phyloP scores from a whole-genome alignment of 2,329 filamentous ascomycete genomes.

The Scleromitrula shiraiana region DNA sequence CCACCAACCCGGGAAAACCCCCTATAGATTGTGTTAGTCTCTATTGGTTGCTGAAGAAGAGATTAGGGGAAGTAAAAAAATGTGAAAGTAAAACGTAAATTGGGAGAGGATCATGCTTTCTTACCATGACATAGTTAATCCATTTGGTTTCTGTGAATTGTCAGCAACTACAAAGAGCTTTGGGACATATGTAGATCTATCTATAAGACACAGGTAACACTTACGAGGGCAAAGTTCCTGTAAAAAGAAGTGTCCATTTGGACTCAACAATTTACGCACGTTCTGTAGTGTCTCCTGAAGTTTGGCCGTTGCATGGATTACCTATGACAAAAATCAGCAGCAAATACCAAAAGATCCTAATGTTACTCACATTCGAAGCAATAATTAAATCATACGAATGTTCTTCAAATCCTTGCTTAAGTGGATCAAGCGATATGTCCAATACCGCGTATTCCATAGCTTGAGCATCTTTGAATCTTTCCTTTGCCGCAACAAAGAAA shows the following conservation, averaged over 20 bases:
- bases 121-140: neutral
- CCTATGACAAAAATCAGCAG: too few species aligned
- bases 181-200: too few species aligned
- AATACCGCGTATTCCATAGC: constrained; percentile 15
- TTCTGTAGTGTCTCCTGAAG: constrained; percentile 15
- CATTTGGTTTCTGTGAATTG: neutral
- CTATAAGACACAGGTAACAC: too few species aligned
- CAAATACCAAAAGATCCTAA: too few species aligned
- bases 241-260: constrained; percentile 12
- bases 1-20: constrained; percentile 12
- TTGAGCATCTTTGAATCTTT: neutral
- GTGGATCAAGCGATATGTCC: constrained; percentile 29
- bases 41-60: too few species aligned
- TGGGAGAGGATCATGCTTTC: neutral
- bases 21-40: too few species aligned
- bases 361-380: constrained; percentile 18
- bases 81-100: too few species aligned
- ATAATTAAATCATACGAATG: constrained; percentile 24
- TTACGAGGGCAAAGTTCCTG: constrained; percentile 12
- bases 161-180: neutral
- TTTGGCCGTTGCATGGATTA: constrained; percentile 19
- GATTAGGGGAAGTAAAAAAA: too few species aligned
- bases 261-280: constrained; percentile 15
- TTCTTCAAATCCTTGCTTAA: constrained; percentile 29
- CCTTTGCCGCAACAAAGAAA: constrained; percentile 25